Conservation (phyloP, 2,329 filamentous ascomycete genomes). For the Colletotrichum sidae region DNA sequence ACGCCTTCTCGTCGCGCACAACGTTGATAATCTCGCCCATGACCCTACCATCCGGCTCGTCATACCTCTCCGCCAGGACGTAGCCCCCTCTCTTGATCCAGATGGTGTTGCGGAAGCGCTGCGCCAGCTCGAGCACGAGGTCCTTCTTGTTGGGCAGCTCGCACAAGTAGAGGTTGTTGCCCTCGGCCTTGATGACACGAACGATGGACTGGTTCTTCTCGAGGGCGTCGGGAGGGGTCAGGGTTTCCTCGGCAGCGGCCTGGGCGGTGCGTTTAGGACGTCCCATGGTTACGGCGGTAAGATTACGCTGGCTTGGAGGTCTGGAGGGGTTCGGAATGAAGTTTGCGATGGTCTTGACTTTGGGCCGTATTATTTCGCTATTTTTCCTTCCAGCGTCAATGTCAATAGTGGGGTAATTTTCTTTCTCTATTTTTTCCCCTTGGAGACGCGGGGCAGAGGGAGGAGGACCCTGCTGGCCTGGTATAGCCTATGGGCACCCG, state of each 20-base stretch:
- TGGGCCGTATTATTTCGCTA: too few species aligned
- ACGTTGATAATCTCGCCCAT: slow-evolving; percentile 93
- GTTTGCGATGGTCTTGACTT: too few species aligned
- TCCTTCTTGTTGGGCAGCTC: slow-evolving; percentile 74
- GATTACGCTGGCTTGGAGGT: too few species aligned
- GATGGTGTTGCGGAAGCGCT: slow-evolving; percentile 89
- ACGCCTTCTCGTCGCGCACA: slow-evolving; percentile 89
- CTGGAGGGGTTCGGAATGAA: too few species aligned
- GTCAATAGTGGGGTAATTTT: too few species aligned
- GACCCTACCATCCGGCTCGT: slow-evolving; percentile 80
- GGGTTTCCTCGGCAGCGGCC: slow-evolving; percentile 79
- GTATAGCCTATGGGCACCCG: too few species aligned
- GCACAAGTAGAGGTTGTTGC: slow-evolving; percentile 90
- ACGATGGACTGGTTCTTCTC: slow-evolving; percentile 76
- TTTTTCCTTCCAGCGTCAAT: too few species aligned
- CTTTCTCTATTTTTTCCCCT: too few species aligned
- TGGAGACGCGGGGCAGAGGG: too few species aligned
- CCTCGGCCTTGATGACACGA: slow-evolving; percentile 82
- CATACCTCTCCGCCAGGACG: slow-evolving; percentile 80
- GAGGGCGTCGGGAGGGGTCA: slow-evolving; percentile 68
- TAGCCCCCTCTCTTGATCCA: slow-evolving; percentile 93
- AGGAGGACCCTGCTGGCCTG: too few species aligned
- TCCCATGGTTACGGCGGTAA: slow-evolving; percentile 44
- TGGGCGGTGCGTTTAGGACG: slow-evolving; percentile 76
- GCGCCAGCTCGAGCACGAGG: slow-evolving; percentile 82